These are phyloP conservation scores for Acanthamoeba polyphaga DNA, from an alignment of 208 protist species.

Conservation along the genomic window DNA sequence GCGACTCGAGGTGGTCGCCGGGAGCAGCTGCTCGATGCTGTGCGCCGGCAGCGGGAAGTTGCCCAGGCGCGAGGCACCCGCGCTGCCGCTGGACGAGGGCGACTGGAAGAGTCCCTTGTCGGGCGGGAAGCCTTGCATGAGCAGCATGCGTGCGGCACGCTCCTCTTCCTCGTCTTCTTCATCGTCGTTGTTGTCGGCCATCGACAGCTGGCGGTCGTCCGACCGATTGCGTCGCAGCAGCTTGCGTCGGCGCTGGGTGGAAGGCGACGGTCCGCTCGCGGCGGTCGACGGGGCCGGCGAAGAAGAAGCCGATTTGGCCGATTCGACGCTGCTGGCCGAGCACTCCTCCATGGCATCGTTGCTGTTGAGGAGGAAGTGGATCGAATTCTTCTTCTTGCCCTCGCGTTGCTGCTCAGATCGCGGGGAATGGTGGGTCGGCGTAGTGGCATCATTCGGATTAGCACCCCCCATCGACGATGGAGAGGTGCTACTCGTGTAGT, in stretches of 20 bases:
- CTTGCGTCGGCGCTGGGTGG: background rate
- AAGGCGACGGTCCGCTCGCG: background rate
- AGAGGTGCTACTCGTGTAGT: background rate
- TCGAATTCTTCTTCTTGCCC: constrained; percentile 53
- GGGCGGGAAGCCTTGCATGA: background rate
- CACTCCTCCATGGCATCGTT: constrained; percentile 39
- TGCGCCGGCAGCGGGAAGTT: constrained; percentile 41
- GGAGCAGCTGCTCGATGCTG: constrained; percentile 50
- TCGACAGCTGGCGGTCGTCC: background rate
- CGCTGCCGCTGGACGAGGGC: background rate
- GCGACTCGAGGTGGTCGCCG: background rate
- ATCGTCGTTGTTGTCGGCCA: background rate
- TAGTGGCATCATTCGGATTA: constrained; percentile 14
- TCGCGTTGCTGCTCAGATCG: background rate
- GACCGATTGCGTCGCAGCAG: background rate
- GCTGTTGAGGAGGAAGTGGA: constrained; percentile 49
- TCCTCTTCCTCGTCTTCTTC: constrained; percentile 18
- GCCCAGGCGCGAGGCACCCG: background rate
- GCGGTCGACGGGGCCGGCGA: background rate
- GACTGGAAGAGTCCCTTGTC: background rate
- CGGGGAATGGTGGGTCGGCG: background rate
- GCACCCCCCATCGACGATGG: background rate
- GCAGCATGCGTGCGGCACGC: constrained; percentile 10
- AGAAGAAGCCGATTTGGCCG: background rate
- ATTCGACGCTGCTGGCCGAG: background rate